A percentile compares a stretch with the other conserved stretches of the same genome.
phyloP scores from a whole-genome alignment of 768 basidiomycete genomes.

The Naganishia onofrii region DNA sequence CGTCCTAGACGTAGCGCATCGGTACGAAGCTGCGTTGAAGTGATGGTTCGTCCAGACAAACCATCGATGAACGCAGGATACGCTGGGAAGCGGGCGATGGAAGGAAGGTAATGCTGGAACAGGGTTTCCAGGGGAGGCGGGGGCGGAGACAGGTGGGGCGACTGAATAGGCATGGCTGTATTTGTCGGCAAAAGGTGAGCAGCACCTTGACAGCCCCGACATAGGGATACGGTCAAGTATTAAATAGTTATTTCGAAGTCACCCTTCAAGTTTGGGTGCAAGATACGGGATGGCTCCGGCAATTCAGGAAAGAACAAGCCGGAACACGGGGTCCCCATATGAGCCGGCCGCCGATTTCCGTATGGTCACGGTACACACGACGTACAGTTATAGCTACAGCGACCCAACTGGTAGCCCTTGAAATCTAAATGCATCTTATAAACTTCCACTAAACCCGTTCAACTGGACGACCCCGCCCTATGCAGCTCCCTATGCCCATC shows the following conservation, averaged over 20 bases:
- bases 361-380: no score
- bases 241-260: neutral
- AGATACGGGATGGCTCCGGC: no score
- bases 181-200: neutral
- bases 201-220: neutral
- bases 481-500: neutral
- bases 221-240: neutral
- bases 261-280: no score
- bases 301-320: constrained; percentile 1
- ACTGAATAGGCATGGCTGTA: constrained; percentile 4
- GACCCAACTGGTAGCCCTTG: no score
- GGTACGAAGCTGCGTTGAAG: constrained; percentile 60
- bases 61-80: constrained; percentile 68
- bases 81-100: neutral
- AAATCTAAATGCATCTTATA: neutral
- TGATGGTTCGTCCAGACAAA: constrained; percentile 59
- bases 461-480: neutral
- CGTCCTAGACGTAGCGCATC: constrained; percentile 62
- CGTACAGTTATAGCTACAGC: no score
- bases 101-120: constrained; percentile 18
- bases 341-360: neutral
- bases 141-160: neutral
- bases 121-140: constrained; percentile 1
- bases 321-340: neutral
- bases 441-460: neutral